A percentile compares a stretch with the other conserved stretches of the same genome.
Conservation (phyloP, 805 yeast genomes). For the Saccharomycopsis oosterbeekiorum region DNA sequence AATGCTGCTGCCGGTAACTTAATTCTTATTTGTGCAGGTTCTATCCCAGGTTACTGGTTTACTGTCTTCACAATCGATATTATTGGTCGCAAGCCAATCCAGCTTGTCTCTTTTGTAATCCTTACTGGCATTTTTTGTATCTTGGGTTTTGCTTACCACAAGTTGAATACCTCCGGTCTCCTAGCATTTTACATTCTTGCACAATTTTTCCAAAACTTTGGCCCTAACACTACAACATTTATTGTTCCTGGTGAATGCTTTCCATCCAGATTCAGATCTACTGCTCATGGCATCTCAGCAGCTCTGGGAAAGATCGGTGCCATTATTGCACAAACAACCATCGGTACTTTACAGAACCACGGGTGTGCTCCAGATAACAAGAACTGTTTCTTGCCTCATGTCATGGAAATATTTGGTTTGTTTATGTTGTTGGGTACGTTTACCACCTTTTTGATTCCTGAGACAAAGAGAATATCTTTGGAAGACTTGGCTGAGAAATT, state of each 20-base stretch:
- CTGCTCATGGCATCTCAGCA: conserved; percentile 93
- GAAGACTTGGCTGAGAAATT: conserved; percentile 74
- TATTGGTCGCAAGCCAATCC: conserved; percentile 79
- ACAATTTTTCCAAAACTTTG: conserved; percentile 86
- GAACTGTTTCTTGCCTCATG: conserved; percentile 82
- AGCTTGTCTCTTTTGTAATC: conserved; percentile 62
- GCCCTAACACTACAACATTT: conserved; percentile 89
- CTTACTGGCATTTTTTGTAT: conserved; percentile 66
- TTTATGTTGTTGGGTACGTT: conserved; percentile 78
- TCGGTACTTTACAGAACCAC: conserved; percentile 77
- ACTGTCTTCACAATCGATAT: conserved; percentile 71
- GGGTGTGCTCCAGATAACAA: conserved; percentile 52
- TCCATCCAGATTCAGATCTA: conserved; percentile 93
- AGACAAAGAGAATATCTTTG: conserved; percentile 84
- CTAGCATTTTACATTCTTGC: conserved; percentile 69
- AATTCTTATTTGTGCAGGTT: conserved; percentile 89
- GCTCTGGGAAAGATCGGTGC: conserved; percentile 91
- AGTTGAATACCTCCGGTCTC: conserved; percentile 53
- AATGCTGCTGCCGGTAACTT: conserved; percentile 85
- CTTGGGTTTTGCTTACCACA: conserved; percentile 79
- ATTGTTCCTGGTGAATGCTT: conserved; percentile 84
- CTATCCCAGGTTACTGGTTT: conserved; percentile 90
- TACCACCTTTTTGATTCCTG: conserved; percentile 65
- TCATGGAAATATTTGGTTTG: conserved; percentile 86
- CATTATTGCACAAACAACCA: conserved; percentile 78